These are phyloP conservation scores for Jacaranda mimosifolia DNA, from an alignment of 257 asterid species.

Conservation along the genomic window DNA sequence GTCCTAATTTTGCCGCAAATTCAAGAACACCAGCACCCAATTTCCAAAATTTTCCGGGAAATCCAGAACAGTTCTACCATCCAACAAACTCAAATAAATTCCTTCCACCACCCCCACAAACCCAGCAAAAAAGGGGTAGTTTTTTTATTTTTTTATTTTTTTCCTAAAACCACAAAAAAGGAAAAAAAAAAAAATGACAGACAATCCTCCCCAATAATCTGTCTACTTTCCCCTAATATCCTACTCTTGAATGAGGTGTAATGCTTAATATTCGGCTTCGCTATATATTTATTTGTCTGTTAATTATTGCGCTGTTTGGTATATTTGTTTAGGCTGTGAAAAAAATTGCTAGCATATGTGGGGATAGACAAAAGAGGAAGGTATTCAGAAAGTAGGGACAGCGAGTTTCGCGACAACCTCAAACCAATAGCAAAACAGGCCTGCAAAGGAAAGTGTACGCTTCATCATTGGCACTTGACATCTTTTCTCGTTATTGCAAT, in stretches of 20 bases:
- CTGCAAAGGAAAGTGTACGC: constrained; percentile 21
- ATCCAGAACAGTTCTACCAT: constrained; percentile 35
- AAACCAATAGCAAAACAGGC: constrained; percentile 29
- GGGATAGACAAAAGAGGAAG: background rate
- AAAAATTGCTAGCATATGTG: background rate
- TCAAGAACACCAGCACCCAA: constrained; percentile 38
- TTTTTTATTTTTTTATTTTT: constrained; percentile 1
- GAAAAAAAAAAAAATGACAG: constrained; percentile 32
- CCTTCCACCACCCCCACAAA: constrained; percentile 25
- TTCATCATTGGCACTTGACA: background rate
- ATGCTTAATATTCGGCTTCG: constrained; percentile 38
- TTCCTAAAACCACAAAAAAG: background rate
- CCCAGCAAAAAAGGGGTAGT: background rate
- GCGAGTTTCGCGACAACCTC: constrained; percentile 34
- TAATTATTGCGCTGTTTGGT: background rate
- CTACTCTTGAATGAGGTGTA: constrained; percentile 39
- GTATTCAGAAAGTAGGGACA: constrained; percentile 23
- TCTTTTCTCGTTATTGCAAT: background rate
- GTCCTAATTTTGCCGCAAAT: constrained; percentile 50
- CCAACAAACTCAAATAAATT: constrained; percentile 15
- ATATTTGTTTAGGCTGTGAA: constrained; percentile 7
- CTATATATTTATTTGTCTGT: background rate
- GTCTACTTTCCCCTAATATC: constrained; percentile 12
- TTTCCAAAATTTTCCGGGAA: constrained; percentile 43
- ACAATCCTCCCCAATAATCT: constrained; percentile 48